Percentiles rank a stretch among this genome's conserved stretches.
phyloP scores from a whole-genome alignment of 1,139 yeast genomes.

The Candida frijolesensis region DNA sequence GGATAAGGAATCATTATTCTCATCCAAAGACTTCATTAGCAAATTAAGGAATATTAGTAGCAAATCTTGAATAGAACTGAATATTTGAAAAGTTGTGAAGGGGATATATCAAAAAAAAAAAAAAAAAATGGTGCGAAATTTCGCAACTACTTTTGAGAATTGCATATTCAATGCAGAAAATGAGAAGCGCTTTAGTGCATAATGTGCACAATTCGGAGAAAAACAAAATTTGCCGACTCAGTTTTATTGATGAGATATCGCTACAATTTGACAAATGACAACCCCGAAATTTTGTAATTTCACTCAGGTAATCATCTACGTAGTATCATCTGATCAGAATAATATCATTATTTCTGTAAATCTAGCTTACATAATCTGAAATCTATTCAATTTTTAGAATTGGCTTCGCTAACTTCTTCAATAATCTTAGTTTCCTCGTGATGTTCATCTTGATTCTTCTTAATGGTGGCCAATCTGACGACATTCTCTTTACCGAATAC shows the following conservation, averaged over 20 bases:
- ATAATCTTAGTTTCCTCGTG: constrained; percentile 1
- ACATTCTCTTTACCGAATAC: constrained; percentile 48
- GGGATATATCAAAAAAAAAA: not conserved
- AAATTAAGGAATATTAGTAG: not conserved
- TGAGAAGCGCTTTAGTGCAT: too few relatives aligned
- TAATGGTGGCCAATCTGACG: constrained; percentile 39
- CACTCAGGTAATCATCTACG: too few relatives aligned
- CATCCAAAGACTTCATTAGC: constrained; percentile 5
- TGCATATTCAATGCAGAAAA: too few relatives aligned
- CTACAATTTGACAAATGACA: too few relatives aligned
- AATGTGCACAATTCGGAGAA: too few relatives aligned
- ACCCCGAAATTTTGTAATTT: too few relatives aligned
- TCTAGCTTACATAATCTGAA: too few relatives aligned
- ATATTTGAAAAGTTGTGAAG: not conserved
- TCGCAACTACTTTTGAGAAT: not conserved
- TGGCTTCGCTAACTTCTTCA: not conserved
- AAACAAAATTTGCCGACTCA: too few relatives aligned
- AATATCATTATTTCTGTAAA: too few relatives aligned
- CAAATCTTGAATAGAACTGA: not conserved
- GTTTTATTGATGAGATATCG: too few relatives aligned
- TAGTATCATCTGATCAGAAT: too few relatives aligned
- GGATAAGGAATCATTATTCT: not conserved
- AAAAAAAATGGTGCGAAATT: not conserved
- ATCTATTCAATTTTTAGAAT: not conserved
- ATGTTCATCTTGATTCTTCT: constrained; percentile 28